Conservation (phyloP, 2,329 filamentous ascomycete species). For the Clonostachys byssicola region DNA sequence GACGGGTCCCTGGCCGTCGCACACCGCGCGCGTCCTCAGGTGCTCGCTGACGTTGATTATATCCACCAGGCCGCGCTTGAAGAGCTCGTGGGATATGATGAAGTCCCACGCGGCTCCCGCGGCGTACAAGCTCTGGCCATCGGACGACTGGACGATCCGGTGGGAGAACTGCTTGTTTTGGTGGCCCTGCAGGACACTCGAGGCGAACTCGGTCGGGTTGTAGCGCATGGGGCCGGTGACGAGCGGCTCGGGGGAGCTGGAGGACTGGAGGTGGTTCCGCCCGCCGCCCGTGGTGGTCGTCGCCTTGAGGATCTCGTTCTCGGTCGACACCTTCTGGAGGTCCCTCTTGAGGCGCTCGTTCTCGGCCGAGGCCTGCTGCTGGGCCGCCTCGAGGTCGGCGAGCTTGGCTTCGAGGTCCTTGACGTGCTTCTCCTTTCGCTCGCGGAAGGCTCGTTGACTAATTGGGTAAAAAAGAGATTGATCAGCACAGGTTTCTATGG, state of each 20-base stretch:
- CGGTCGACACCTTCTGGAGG: constrained; percentile 42
- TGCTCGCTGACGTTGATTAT: constrained; percentile 76
- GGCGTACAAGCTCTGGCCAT: constrained; percentile 66
- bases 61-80: constrained; percentile 73
- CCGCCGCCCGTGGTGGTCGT: constrained; percentile 45
- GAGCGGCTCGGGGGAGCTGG: constrained; percentile 37
- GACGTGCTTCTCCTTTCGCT: constrained; percentile 91
- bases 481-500: constrained; percentile 23
- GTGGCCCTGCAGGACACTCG: constrained; percentile 57
- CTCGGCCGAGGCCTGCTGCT: constrained; percentile 69
- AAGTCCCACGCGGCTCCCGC: constrained; percentile 85
- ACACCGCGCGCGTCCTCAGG: constrained; percentile 70
- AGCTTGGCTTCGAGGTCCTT: constrained; percentile 90
- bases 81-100: constrained; percentile 77
- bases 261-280: constrained; percentile 6
- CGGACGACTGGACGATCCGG: constrained; percentile 61
- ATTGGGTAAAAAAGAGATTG: neutral
- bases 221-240: constrained; percentile 68
- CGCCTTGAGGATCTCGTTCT: constrained; percentile 88
- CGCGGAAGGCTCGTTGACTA: constrained; percentile 92
- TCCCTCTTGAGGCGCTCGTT: constrained; percentile 41
- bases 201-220: constrained; percentile 69
- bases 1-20: constrained; percentile 84
- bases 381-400: constrained; percentile 69
- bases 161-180: constrained; percentile 59